Conservation (phyloP, 768 basidiomycete species). For the Favolaschia claudopus region DNA sequence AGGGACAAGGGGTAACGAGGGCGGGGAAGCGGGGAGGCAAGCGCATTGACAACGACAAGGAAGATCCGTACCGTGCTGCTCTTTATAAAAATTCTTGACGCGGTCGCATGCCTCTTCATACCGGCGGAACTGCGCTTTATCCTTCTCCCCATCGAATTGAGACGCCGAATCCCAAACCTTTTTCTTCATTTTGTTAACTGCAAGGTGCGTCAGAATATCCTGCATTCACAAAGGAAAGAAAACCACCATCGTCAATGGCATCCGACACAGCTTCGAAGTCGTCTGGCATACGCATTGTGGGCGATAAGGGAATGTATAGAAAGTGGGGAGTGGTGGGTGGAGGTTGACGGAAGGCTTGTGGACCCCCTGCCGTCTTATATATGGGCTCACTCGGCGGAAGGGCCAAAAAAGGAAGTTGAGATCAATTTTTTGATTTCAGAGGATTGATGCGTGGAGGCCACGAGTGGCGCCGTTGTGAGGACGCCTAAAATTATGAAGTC, state of each 20-base stretch:
- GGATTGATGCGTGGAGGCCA: too few relatives aligned
- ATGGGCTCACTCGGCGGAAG: too few relatives aligned
- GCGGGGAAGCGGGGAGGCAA: background rate
- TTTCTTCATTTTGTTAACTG: slow-evolving; percentile 77
- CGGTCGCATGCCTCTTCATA: slow-evolving; percentile 81
- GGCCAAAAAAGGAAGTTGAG: too few relatives aligned
- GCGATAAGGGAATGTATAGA: too few relatives aligned
- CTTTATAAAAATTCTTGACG: slow-evolving; percentile 79
- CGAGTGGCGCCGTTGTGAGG: too few relatives aligned
- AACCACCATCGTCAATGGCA: slow-evolving; percentile 55
- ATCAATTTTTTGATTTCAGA: too few relatives aligned
- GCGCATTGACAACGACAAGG: background rate
- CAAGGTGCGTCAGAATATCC: background rate
- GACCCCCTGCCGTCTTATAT: too few relatives aligned
- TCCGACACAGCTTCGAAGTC: slow-evolving; percentile 55
- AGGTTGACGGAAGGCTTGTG: too few relatives aligned
- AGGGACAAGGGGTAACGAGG: too few relatives aligned
- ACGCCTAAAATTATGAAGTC: too few relatives aligned
- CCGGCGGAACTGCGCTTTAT: slow-evolving; percentile 74
- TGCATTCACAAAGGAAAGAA: background rate
- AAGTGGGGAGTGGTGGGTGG: too few relatives aligned
- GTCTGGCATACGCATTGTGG: slow-evolving; percentile 16
- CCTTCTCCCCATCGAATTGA: slow-evolving; percentile 65
- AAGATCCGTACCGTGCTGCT: slow-evolving; percentile 69
- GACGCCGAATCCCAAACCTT: slow-evolving; percentile 65